phyloP scores from a whole-genome alignment of 2,329 filamentous ascomycete species.

The Leptographium lundbergii region DNA sequence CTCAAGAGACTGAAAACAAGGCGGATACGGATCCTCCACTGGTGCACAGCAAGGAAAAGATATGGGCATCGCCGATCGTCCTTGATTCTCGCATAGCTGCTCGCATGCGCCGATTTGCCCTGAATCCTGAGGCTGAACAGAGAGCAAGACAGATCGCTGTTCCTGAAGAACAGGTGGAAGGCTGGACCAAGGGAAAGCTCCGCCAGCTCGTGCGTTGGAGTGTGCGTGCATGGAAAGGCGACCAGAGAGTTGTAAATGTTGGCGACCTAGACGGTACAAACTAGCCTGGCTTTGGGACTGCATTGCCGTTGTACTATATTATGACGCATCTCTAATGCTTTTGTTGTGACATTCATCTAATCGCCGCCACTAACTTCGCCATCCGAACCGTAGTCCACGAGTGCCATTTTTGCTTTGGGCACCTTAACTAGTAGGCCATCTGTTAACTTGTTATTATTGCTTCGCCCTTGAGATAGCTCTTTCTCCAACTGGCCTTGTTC shows the following conservation, averaged over 20 bases:
- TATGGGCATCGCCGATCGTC: slow-evolving; percentile 64
- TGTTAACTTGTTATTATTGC: neutral
- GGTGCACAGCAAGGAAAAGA: slow-evolving; percentile 43
- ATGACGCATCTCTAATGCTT: neutral
- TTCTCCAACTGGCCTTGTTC: neutral
- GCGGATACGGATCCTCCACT: slow-evolving; percentile 2
- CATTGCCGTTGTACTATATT: neutral
- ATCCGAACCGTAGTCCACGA: slow-evolving; percentile 47
- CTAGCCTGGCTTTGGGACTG: neutral
- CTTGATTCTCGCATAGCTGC: slow-evolving; percentile 63
- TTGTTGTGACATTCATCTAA: neutral
- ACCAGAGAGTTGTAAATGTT: slow-evolving; percentile 21
- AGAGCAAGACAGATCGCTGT: slow-evolving; percentile 49
- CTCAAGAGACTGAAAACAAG: neutral
- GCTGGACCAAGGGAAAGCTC: slow-evolving; percentile 50
- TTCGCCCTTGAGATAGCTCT: neutral
- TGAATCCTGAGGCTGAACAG: slow-evolving; percentile 57
- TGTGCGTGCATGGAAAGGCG: slow-evolving; percentile 24
- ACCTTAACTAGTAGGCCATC: neutral
- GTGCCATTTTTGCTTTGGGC: slow-evolving; percentile 16
- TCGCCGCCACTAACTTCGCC: slow-evolving; percentile 18
- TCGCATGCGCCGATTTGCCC: slow-evolving; percentile 70
- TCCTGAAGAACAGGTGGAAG: slow-evolving; percentile 56
- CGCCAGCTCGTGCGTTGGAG: slow-evolving; percentile 41
- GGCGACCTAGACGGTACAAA: slow-evolving; percentile 9